A percentile compares a stretch with the other conserved stretches of the same genome.
Conservation (phyloP, 768 basidiomycete genomes). For the Lyophyllum shimeji region DNA sequence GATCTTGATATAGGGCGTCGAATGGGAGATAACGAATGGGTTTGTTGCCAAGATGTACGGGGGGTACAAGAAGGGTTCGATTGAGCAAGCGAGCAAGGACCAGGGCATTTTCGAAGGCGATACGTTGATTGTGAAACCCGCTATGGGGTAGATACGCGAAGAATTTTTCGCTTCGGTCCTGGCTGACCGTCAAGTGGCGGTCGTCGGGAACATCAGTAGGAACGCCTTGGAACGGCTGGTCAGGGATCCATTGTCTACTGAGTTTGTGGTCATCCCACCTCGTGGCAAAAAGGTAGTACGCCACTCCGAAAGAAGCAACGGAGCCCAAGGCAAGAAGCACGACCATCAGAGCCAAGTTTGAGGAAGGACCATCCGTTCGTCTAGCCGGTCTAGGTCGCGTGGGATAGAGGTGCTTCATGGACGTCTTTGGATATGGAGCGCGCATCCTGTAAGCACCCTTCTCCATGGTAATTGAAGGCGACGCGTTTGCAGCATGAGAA, state of each 20-base stretch:
- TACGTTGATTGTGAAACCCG: slow-evolving; percentile 85
- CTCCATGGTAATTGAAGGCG: slow-evolving; percentile 67
- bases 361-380: slow-evolving; percentile 24
- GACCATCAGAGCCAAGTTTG: slow-evolving; percentile 43
- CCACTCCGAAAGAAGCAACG: slow-evolving; percentile 53
- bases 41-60: slow-evolving; percentile 61
- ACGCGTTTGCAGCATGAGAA: slow-evolving; percentile 33
- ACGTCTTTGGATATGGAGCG: slow-evolving; percentile 30
- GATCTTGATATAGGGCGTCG: slow-evolving; percentile 43
- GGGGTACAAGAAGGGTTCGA: slow-evolving; percentile 80
- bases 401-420: slow-evolving; percentile 3
- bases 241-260: slow-evolving; percentile 26
- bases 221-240: slow-evolving; percentile 27
- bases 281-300: slow-evolving; percentile 64
- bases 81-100: slow-evolving; percentile 67
- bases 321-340: slow-evolving; percentile 46
- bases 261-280: slow-evolving; percentile 46
- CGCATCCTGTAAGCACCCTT: slow-evolving; percentile 66
- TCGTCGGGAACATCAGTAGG: slow-evolving; percentile 22
- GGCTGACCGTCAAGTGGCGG: neutral
- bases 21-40: slow-evolving; percentile 61
- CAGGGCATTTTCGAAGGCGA: slow-evolving; percentile 83
- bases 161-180: slow-evolving; percentile 40
- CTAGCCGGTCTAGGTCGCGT: neutral
- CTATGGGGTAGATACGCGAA: slow-evolving; percentile 82